Evolutionary conservation across 139 green algal genomes (phyloP).

Genomic region (Coelastrella sp.): DNA sequence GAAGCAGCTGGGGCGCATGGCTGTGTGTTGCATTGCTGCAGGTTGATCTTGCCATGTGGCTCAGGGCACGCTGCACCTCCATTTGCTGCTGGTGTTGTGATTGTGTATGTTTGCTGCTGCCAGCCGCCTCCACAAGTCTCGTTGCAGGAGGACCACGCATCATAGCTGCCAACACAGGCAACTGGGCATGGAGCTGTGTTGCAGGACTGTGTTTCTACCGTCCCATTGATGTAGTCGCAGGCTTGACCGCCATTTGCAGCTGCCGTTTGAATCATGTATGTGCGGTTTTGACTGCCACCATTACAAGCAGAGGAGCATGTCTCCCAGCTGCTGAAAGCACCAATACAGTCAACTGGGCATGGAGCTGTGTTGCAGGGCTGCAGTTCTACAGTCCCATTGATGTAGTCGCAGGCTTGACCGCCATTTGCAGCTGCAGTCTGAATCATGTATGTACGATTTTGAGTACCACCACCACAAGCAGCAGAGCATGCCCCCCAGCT

Average conservation of each 20-base stretch:
- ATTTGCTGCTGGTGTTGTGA: slow-evolving; percentile 6
- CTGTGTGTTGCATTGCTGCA: no score
- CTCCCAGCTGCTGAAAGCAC: not conserved
- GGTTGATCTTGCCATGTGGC: no score
- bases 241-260: not conserved
- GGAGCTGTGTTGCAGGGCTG: not conserved
- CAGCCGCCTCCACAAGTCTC: not conserved
- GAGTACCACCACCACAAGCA: not conserved
- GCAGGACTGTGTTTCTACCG: not conserved
- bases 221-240: not conserved
- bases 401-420: not conserved
- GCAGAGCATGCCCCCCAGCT: not conserved
- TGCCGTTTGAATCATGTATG: not conserved
- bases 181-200: not conserved
- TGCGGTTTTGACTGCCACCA: not conserved
- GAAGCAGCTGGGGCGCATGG: no score
- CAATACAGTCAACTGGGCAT: not conserved
- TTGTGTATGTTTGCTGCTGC: not conserved
- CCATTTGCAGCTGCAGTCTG: not conserved
- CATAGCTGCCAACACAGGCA: not conserved
- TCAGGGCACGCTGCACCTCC: not conserved
- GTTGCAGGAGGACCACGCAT: not conserved
- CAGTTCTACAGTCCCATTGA: not conserved
- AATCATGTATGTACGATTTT: not conserved
- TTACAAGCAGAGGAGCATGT: not conserved